Percentiles rank a stretch among this genome's conserved stretches.
Evolutionary conservation across 129 eudicot genomes (phyloP).

Genomic region (Pulicaria dysenterica): DNA sequence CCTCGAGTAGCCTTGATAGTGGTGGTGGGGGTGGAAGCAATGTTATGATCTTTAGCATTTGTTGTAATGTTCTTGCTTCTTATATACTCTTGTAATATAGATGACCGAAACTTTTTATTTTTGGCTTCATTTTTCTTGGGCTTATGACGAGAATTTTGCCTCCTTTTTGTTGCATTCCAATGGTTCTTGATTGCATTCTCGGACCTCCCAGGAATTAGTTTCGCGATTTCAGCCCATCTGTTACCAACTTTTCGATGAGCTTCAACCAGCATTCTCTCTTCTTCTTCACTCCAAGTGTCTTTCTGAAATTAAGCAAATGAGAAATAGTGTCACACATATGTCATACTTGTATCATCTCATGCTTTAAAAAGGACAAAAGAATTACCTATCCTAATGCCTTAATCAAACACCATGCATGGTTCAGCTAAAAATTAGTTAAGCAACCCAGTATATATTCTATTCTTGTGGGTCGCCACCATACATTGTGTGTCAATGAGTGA

Average conservation of each 20-base stretch:
- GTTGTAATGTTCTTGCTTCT: constrained; percentile 24
- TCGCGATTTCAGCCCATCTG: constrained; percentile 82
- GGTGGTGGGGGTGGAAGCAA: constrained; percentile 27
- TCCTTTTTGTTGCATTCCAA: constrained; percentile 81
- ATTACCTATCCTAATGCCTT: not conserved
- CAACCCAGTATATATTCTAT: not conserved
- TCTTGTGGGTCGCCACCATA: not conserved
- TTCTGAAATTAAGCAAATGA: constrained; percentile 39
- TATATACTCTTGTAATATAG: constrained; percentile 55
- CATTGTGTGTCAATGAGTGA: not conserved
- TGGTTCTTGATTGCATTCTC: constrained; percentile 80
- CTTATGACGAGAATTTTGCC: constrained; percentile 59
- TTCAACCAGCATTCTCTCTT: constrained; percentile 63
- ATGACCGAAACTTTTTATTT: constrained; percentile 29
- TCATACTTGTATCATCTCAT: not conserved
- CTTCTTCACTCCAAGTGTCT: constrained; percentile 74
- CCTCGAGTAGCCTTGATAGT: not conserved
- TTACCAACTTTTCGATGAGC: constrained; percentile 58
- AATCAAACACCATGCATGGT: not conserved
- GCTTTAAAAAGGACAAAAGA: not conserved
- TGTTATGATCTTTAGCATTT: constrained; percentile 6
- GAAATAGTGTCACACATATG: not conserved
- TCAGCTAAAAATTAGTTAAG: not conserved
- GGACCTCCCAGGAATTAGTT: constrained; percentile 66
- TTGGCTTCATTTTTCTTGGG: constrained; percentile 38